Evolutionary conservation across 1,139 yeast species (phyloP), one percentile per base, ranked within the genome.

Genomic region (Diutina ranongensis): DNA sequence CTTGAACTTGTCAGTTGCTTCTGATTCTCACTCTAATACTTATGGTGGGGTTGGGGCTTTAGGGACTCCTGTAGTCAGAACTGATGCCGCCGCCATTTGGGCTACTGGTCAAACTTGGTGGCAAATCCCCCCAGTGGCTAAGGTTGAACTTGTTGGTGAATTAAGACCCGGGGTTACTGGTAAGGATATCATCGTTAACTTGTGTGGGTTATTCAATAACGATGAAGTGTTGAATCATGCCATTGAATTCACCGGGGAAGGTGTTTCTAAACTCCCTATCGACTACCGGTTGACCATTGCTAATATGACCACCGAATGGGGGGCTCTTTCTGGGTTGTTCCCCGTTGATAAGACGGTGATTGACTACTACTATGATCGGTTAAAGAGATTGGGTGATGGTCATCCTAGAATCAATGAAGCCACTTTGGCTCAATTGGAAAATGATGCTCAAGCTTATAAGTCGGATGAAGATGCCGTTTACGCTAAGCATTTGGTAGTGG

Each of bases 81-180:
- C 99, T 0, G 99, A 92, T 63, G 98, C 97, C 19, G 98, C 99
- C 2, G 81, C 97, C 5, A 92, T 94, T 54, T 92, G 99, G 99
- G 97, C 98, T 15, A 92, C 98, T 0, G 97, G 97, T 41, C 95
- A 87, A 67, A 94, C 98, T 3, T 92, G 99, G 99, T 92, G 98
- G 98, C 98, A 94, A 76, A 86, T 92, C 49, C 99, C 99, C 3
- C 98, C 98, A 1, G 97, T 92, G 20, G 98, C 98, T 38, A 80
- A 81, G 58, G 97, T 92, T 12, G 95, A 86, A 62, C 73, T 92
- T 49, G 72, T 75, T 53, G 97, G 97, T 40, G 65, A 76, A 53
- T 74, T 92, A 49, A 95, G 94, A 19, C 67, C 74, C 47, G 97
- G 97, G 20, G 89, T 86, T 16, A 80, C 95, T 8, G 99, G 99